Conservation (phyloP, 352 stramenopile genomes). For the Thraustotheca clavata region DNA sequence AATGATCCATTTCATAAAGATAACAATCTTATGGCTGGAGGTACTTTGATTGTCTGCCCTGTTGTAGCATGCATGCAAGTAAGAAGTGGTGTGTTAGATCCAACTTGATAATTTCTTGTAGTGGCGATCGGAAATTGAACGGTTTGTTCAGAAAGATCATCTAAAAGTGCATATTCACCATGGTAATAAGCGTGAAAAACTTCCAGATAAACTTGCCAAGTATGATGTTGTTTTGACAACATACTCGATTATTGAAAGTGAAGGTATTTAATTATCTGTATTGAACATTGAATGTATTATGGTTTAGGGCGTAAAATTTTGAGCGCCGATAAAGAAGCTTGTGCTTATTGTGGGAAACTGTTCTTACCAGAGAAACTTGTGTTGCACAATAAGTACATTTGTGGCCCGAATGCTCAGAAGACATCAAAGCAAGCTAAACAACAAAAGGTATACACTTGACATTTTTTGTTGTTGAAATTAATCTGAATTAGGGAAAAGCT, state of each 20-base stretch:
- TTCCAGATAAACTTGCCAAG: conserved; percentile 74
- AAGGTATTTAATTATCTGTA: conserved; percentile 32
- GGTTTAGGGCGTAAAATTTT: conserved; percentile 50
- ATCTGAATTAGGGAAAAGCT: conserved; percentile 25
- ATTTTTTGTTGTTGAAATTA: background rate
- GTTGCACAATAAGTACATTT: conserved; percentile 97
- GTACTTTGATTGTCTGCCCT: conserved; percentile 96
- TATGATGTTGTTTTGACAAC: conserved; percentile 99
- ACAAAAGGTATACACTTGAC: conserved; percentile 39
- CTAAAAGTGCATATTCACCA: conserved; percentile 96
- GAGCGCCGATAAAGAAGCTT: conserved; percentile 72
- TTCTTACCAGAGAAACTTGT: conserved; percentile 92
- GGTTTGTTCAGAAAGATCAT: conserved; percentile 88
- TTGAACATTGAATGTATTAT: background rate
- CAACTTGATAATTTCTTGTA: conserved; percentile 14
- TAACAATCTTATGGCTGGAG: conserved; percentile 28
- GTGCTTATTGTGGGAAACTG: conserved; percentile 92
- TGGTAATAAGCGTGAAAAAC: conserved; percentile 76
- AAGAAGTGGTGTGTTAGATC: background rate
- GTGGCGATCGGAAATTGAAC: conserved; percentile 84
- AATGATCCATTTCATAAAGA: background rate
- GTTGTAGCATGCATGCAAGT: conserved; percentile 93
- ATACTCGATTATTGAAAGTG: conserved; percentile 93
- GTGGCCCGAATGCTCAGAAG: conserved; percentile 91
- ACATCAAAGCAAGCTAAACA: conserved; percentile 88